These are phyloP conservation scores for Rubia balearica DNA, from an alignment of 305 asterid species.

Conservation along the genomic window DNA sequence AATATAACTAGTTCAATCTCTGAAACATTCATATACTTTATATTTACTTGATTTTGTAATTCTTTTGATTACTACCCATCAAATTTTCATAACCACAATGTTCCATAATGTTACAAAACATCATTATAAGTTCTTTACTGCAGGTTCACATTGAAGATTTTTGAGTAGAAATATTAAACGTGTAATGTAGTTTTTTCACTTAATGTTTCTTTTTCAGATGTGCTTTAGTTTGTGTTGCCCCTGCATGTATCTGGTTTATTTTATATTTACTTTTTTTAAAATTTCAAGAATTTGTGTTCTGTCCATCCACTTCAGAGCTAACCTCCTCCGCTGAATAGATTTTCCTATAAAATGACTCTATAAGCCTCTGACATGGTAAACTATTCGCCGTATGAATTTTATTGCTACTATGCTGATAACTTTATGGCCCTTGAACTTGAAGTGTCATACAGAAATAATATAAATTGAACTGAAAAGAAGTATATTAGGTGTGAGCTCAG, in stretches of 20 bases:
- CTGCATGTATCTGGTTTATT: not conserved
- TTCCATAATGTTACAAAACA: not conserved
- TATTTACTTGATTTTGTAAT: not conserved
- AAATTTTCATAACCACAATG: conserved; percentile 1
- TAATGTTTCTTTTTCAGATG: not conserved
- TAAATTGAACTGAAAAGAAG: too few species aligned
- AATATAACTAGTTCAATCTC: not conserved
- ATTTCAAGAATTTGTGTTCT: not conserved
- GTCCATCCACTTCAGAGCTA: too few species aligned
- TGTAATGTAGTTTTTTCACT: not conserved
- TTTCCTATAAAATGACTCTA: not conserved
- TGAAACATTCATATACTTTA: not conserved
- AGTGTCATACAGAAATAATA: too few species aligned
- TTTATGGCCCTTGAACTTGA: too few species aligned
- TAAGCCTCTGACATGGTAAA: not conserved
- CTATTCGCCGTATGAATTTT: not conserved
- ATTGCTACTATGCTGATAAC: not conserved
- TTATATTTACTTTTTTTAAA: not conserved
- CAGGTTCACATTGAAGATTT: not conserved
- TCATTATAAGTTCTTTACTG: not conserved
- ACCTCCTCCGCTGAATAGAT: too few species aligned
- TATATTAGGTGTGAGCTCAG: not conserved
- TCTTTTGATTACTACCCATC: not conserved
- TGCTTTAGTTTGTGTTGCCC: not conserved
- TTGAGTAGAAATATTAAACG: not conserved